Evolutionary conservation across 2,329 filamentous ascomycete species (phyloP).

Genomic region (Fusarium buxicola): DNA sequence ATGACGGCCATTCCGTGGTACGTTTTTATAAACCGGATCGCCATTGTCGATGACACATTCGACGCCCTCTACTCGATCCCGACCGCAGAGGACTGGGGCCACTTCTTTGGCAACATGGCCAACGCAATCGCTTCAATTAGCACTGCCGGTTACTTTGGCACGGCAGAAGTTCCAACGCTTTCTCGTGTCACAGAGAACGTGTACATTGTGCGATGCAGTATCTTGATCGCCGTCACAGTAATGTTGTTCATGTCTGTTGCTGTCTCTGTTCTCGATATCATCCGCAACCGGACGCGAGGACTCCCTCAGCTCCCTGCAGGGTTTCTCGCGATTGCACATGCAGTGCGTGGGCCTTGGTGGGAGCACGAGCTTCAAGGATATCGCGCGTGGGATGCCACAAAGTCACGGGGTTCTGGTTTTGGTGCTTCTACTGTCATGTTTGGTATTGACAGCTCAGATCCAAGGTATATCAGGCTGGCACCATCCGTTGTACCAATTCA

Average conservation of each 20-base stretch:
- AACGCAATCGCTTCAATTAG: constrained; percentile 37
- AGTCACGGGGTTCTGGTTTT: constrained; percentile 8
- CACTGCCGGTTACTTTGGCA: constrained; percentile 39
- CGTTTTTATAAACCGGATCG: constrained; percentile 28
- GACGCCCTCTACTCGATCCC: constrained; percentile 38
- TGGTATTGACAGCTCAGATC: constrained; percentile 30
- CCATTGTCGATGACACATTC: constrained; percentile 32
- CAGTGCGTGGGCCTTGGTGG: constrained; percentile 36
- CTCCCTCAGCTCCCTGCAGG: constrained; percentile 35
- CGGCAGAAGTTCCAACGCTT: constrained; percentile 16
- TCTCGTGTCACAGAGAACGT: constrained; percentile 25
- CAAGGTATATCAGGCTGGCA: constrained; percentile 35
- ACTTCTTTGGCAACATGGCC: constrained; percentile 41
- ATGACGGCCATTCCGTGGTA: constrained; percentile 42
- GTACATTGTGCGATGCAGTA: constrained; percentile 36
- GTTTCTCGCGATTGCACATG: constrained; percentile 36
- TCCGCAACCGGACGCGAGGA: constrained; percentile 25
- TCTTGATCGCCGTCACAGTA: constrained; percentile 24
- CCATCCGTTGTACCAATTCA: constrained; percentile 34
- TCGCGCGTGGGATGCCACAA: constrained; percentile 16
- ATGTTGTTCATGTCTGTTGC: constrained; percentile 27
- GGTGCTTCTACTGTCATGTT: constrained; percentile 35
- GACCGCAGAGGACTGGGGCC: constrained; percentile 28
- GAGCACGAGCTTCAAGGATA: constrained; percentile 27
- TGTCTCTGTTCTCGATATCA: constrained; percentile 33